Base-by-base conservation (phyloP, 2,329 filamentous ascomycete genomes). In the Xylaria arbuscula region DNA sequence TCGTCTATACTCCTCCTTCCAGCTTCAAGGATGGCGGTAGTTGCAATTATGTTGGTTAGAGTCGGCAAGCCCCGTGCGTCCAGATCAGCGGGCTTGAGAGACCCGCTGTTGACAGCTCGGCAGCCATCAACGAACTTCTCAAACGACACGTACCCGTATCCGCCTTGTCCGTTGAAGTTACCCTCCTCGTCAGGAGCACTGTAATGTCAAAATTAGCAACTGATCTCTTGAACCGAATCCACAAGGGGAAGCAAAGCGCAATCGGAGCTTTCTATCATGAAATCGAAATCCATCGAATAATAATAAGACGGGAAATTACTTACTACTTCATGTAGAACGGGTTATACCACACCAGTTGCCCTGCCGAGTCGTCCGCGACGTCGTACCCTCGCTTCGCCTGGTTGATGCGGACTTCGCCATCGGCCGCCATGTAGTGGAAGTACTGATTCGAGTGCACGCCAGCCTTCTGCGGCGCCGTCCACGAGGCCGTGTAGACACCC, bases 361-460 rank as follows among this genome's bases (percentile, higher is more conserved):
- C 88, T 1, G 83, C 83, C 22, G 82, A 86, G 78, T 98, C 94
- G 72, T 94, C 92, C n/a, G 94, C 93, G 11, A 98, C 92, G 77
- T 98, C 94, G 82, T 98, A 98, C 56, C 94, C 94, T 63, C 94
- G 89, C 86, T 97, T 97, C 53, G 94, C 94, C 83, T 98, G 95
- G 83, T 98, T 93, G 76, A 97, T 88, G 68, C 93, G 89, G 75
- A 98, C 89, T 83, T 98, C 94, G 72, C 94, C 94, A 65, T 90
- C 88, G 68, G 88, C 87, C 2, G 89, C 94, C 83, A 98, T 91
- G 83, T 96, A 97, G 82, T 98, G 94, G 85, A 98, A 98, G 83
- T 97, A 96, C 83, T 98, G 94, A 80, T 97, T 97, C 1, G 92
- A 95, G 82, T 98, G 95, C n/a, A 98, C 94, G 58, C 95, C 94